Evolutionary conservation across 495 filamentous ascomycete genomes (phyloP), one percentile per base, ranked within the genome.

Genomic region (Parmelia sp.): DNA sequence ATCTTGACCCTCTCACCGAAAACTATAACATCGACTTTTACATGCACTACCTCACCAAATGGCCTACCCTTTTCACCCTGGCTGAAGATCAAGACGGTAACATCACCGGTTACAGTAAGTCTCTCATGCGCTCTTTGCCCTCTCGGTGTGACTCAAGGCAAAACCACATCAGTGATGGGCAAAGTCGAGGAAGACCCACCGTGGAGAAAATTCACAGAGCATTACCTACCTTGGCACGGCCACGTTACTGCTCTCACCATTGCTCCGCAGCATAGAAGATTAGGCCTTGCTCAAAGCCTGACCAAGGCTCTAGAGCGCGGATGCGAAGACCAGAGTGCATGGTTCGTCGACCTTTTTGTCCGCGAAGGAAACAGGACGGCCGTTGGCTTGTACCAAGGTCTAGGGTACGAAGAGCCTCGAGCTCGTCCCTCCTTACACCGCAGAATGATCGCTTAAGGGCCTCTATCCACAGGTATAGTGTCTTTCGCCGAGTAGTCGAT

Each of bases 181-280:
- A 98, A 98, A 77, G 80, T 94, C 60, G 95, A 97, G 78, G 87
- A 91, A 69, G 91, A 91, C 40, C 92, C 90, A 31, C 77, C 84
- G 25, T 83, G 83, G 62, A 82, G 86, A 74, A 76, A 82, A 57
- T 83, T 84, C 70, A 90, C 87, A 59, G 82, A 88, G 68, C 90
- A 95, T 77, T 96, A 93, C 75, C 88, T 93, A 25, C 92, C 95
- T 31, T 97, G 91, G 90, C 94, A 97, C 76, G 94, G 92, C 36
- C 94, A 98, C 77, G 96, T 98, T 76, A 98, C 94, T 23, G 92
- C 92, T 45, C 80, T 98, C 23, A 97, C 94, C 4, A 90, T 98
- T 31, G 89, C 92, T 19, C 94, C 94, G 0, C 84, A 87, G 68
- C 90, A 87, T 64, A 87, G 93, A 23, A 86, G 93, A 35, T 84